Base-by-base conservation (phyloP, 2,329 filamentous ascomycete genomes). In the Dactylonectria macrodidyma region DNA sequence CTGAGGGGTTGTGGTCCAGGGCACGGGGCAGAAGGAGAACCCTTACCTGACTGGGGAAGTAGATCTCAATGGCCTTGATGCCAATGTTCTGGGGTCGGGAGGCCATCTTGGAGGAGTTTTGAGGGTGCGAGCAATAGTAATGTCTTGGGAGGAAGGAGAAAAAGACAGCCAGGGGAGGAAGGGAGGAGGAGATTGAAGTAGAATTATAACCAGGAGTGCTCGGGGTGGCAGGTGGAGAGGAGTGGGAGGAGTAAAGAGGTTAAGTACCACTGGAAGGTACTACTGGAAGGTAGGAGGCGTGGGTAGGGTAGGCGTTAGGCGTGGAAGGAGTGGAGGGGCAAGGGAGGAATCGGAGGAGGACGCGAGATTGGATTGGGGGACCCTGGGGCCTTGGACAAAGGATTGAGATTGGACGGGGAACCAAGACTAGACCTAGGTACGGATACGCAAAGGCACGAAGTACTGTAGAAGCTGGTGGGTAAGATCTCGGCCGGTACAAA, bases 31-130 rank as follows among this genome's bases (percentile, higher is more conserved):
- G 59, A 50, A 50, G 64, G 54, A 36, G 52, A 30, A 68, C 55
- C 84, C 90, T 72, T 84, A 95, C 93, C 90, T 95, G 93, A 82
- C 88, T 93, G 73, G 93, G 93, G 80, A 94, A 93, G 84, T 96
- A 96, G 80, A 96, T 90, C 82, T 96, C 93, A 83, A 96, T 93
- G 92, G 93, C 93, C 87, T 96, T 95, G 81, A 96, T 95, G 88
- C 93, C 93, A 83, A 96, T 92, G 85, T 95, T 95, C 83, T 95
- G 90, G 73, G 93, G 92, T 84, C 92, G 91, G 76, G 91, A 81
- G 80, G 92, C 88, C 92, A 95, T 95, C 66, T 69, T 85, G 77
- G 73, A 72, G 62, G 59, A 61, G 59, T 24, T 61, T 62, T 57
- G 59, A 48, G 58, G 44, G 33, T 48, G 50, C 47, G 24, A 52